Percentiles rank a stretch among this genome's conserved stretches.
Evolutionary conservation across 179 eudicot species (phyloP).

Genomic region (Vitellaria paradoxa): DNA sequence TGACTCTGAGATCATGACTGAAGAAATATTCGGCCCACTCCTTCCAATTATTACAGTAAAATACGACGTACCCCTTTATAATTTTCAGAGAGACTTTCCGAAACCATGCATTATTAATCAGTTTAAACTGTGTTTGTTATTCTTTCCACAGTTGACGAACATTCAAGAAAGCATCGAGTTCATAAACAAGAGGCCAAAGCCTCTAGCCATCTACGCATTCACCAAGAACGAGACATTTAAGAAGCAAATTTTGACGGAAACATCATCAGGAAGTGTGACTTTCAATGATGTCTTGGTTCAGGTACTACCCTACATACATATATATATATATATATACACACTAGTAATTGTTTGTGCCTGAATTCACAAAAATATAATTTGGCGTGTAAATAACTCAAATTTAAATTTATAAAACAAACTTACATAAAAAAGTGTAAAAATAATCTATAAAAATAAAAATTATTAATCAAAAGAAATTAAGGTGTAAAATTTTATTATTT

Average conservation of each 20-base stretch:
- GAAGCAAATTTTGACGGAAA: slow-evolving; percentile 54
- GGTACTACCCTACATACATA: slow-evolving; percentile 26
- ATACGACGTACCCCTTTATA: not conserved
- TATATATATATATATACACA: too few relatives aligned
- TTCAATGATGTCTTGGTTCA: slow-evolving; percentile 82
- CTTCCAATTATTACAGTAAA: slow-evolving; percentile 88
- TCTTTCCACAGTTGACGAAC: slow-evolving; percentile 47
- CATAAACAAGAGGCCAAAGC: slow-evolving; percentile 70
- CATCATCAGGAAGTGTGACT: slow-evolving; percentile 82
- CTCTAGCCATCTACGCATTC: slow-evolving; percentile 81
- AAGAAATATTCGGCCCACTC: slow-evolving; percentile 95
- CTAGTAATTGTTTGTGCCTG: too few relatives aligned
- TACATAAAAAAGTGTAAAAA: too few relatives aligned
- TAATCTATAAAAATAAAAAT: too few relatives aligned
- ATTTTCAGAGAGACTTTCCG: not conserved
- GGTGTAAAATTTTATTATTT: too few relatives aligned
- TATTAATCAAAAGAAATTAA: too few relatives aligned
- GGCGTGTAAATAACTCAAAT: too few relatives aligned
- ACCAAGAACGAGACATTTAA: slow-evolving; percentile 61
- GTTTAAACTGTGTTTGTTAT: not conserved
- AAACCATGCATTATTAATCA: not conserved
- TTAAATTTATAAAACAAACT: too few relatives aligned
- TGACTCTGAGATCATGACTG: slow-evolving; percentile 81
- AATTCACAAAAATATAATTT: too few relatives aligned
- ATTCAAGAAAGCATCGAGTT: slow-evolving; percentile 79